Base-by-base conservation (phyloP, 495 filamentous ascomycete species). In the Bombardia bombarda region DNA sequence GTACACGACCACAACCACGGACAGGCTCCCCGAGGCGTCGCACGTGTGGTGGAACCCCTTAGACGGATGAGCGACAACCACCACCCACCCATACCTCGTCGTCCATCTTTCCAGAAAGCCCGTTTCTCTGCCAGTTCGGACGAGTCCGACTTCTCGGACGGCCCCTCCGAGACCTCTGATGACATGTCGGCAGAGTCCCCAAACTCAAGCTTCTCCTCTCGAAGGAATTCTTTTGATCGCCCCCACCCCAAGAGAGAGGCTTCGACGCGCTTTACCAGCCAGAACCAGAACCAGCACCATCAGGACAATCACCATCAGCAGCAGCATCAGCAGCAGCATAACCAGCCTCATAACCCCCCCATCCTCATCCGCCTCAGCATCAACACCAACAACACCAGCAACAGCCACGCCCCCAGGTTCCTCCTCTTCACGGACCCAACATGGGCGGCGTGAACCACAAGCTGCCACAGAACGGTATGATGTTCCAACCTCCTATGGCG, bases 241-340 rank as follows among this genome's bases (percentile, higher is more conserved):
- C 28, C 17, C 0, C 28, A 32, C 8, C 14, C 28, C 2, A 32
- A 20, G 19, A 32, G 21, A 10, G 30, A 40, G 3, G 19, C 20
- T 10, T 33, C 47, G 10, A 32, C 38, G 10, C 32, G 45, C 32
- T 50, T 37, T 14, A 42, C 42, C n/a, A 35, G 45, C 14, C 42
- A 7, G 13, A 38, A 34, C 21, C 14, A 22, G 6, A 26, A 30
- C 8, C 12, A 9, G 14, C 36, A 9, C 19, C 22, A 26, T 19
- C 21, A 24, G 22, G n/a, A 24, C n/a, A n/a, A n/a, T n/a, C n/a
- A n/a, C n/a, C n/a, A n/a, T n/a, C n/a, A n/a, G n/a, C n/a, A n/a
- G n/a, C n/a, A n/a, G n/a, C n/a, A n/a, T n/a, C n/a, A n/a, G n/a
- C n/a, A n/a, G n/a, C n/a, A n/a, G n/a, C n/a, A n/a, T n/a, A n/a